Evolutionary conservation across 139 green algal species (phyloP), one percentile per base, ranked within the genome.

Genomic region (Pycnococcus provasolii): DNA sequence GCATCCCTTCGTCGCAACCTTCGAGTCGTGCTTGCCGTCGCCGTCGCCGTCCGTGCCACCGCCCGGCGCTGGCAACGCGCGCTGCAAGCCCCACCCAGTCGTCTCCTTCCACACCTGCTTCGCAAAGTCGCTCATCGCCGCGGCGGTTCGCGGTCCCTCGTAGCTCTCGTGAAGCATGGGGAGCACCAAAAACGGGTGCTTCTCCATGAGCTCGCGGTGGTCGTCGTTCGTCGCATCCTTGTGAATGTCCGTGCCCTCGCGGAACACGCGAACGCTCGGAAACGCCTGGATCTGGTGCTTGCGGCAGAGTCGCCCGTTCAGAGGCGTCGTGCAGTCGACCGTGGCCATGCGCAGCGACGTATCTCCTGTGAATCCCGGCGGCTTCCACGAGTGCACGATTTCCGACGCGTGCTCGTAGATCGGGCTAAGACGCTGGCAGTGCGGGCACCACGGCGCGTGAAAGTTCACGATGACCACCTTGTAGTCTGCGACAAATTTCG

Each of bases 401-500:
- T 74, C 45, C 13, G 68, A 42, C 1, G 59, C 68, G 26, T 68
- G 60, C 54, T 74, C 61, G 4, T 15, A 74, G 9, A 69, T 62
- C 11, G 68, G 68, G 5, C 43, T 48, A 1, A 62, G 51, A 51
- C 7, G 52, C 13, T 55, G 46, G 61, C 71, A 77, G 57, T 72
- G 65, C 53, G 58, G 45, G 64, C 71, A 77, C 71, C 71, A 77
- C 11, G 71, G 71, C 47, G 71, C 71, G 65, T 73, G 64, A 7
- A 77, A 72, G 42, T 73, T 58, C 6, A 77, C 71, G n/a, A 77
- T 11, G 42, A 77, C 45, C 6, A 72, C 55, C 39, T 71, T 60
- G 55, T 68, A 42, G 52, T 71, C 54, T n/a, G 64, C 11, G 53
- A 61, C 13, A 5, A 37, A 8, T 6, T 6, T 15, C 7, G 7